Conservation (phyloP, 2,329 filamentous ascomycete species). For the Trichoderma sp. region DNA sequence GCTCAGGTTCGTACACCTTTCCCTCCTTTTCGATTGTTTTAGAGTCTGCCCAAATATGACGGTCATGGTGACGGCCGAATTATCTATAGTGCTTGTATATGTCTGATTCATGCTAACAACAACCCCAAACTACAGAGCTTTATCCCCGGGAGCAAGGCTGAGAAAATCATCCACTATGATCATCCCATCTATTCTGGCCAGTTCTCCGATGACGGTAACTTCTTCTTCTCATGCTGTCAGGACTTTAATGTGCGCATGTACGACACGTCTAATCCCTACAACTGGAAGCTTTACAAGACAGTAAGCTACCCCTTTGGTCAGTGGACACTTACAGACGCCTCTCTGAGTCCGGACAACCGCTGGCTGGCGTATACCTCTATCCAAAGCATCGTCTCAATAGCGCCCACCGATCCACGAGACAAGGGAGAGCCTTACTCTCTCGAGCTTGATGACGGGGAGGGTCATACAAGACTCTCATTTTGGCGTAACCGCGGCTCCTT, state of each 20-base stretch:
- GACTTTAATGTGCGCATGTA: slow-evolving; percentile 97
- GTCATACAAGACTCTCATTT: slow-evolving; percentile 26
- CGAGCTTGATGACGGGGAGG: slow-evolving; percentile 53
- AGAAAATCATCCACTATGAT: slow-evolving; percentile 85
- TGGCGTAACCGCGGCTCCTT: slow-evolving; percentile 39
- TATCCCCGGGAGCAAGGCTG: slow-evolving; percentile 73
- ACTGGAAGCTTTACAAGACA: slow-evolving; percentile 95
- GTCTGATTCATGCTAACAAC: background rate
- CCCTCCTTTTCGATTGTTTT: background rate
- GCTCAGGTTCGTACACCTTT: slow-evolving; percentile 52
- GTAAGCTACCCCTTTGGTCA: slow-evolving; percentile 80
- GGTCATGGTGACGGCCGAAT: background rate
- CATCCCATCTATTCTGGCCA: slow-evolving; percentile 89
- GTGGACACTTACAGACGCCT: slow-evolving; percentile 96
- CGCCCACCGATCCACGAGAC: slow-evolving; percentile 81
- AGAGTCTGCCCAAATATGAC: background rate
- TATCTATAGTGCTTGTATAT: background rate
- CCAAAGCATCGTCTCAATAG: slow-evolving; percentile 76
- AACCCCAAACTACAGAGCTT: slow-evolving; percentile 51
- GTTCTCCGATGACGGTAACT: slow-evolving; percentile 95
- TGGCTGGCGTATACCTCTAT: slow-evolving; percentile 93
- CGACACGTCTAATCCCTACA: slow-evolving; percentile 90
- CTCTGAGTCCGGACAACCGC: slow-evolving; percentile 84
- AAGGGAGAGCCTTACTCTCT: slow-evolving; percentile 74
- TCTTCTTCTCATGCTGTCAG: slow-evolving; percentile 89